phyloP scores from a whole-genome alignment of 2,329 filamentous ascomycete species.

The Sporothrix luriei region DNA sequence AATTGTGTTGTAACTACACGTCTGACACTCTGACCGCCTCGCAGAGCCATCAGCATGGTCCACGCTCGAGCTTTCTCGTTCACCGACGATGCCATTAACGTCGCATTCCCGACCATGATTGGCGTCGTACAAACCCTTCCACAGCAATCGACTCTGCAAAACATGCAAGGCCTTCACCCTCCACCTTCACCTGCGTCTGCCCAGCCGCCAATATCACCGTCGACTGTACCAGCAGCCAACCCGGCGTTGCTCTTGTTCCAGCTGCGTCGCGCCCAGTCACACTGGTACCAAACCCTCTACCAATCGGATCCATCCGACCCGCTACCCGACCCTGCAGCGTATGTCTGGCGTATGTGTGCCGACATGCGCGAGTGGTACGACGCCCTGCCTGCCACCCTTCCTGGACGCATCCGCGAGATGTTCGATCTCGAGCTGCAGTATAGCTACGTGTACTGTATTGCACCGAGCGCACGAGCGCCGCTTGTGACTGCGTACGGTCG shows the following conservation, averaged over 20 bases:
- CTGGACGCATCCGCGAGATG: conserved; percentile 68
- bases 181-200: conserved; percentile 48
- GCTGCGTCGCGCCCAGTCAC: conserved; percentile 81
- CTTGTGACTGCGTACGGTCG: conserved; percentile 75
- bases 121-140: conserved; percentile 22
- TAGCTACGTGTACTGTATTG: conserved; percentile 86
- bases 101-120: conserved; percentile 67
- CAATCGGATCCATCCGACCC: conserved; percentile 68
- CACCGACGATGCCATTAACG: conserved; percentile 82
- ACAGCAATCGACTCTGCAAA: not conserved
- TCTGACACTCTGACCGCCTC: not conserved
- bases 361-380: conserved; percentile 82
- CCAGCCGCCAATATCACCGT: conserved; percentile 39
- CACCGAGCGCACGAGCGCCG: conserved; percentile 74
- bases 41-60: conserved; percentile 82
- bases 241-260: conserved; percentile 78
- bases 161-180: conserved; percentile 39
- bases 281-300: conserved; percentile 87
- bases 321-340: conserved; percentile 68
- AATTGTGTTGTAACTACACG: not conserved
- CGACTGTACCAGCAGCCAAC: conserved; percentile 58
- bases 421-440: conserved; percentile 89
- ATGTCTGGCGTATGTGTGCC: conserved; percentile 74
- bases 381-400: conserved; percentile 67
- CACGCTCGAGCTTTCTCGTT: conserved; percentile 89